Evolutionary conservation across 805 yeast genomes (phyloP).

Genomic region (Kodamaea neixiangensis): DNA sequence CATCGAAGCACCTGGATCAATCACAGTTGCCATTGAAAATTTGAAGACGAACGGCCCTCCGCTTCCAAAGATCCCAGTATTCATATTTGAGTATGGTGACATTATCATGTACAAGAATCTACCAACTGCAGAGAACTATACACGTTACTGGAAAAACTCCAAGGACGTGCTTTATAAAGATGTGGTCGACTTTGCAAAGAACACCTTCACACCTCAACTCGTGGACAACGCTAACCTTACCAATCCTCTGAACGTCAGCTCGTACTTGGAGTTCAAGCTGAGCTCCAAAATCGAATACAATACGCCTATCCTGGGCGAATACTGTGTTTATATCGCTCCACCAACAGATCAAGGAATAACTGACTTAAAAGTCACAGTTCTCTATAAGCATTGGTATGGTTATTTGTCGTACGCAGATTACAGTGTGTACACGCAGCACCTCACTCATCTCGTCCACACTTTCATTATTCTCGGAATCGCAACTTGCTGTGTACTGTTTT

Average conservation of each 20-base stretch:
- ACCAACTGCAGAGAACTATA: slow-evolving; percentile 18
- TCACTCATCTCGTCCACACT: slow-evolving; percentile 17
- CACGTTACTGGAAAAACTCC: neutral
- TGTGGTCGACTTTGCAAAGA: slow-evolving; percentile 15
- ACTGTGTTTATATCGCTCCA: slow-evolving; percentile 34
- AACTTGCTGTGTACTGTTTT: slow-evolving; percentile 20
- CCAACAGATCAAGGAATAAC: slow-evolving; percentile 15
- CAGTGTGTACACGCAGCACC: slow-evolving; percentile 17
- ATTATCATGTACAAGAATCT: slow-evolving; percentile 20
- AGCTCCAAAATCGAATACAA: neutral
- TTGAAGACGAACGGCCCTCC: neutral
- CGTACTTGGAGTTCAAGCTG: slow-evolving; percentile 1
- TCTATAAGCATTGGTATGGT: slow-evolving; percentile 26
- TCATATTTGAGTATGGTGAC: slow-evolving; percentile 26
- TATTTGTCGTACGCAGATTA: slow-evolving; percentile 22
- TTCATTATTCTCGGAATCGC: slow-evolving; percentile 20
- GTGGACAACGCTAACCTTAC: neutral
- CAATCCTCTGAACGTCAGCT: neutral
- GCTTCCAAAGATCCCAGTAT: slow-evolving; percentile 21
- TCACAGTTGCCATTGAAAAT: neutral
- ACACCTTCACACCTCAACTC: slow-evolving; percentile 12
- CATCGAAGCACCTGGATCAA: neutral
- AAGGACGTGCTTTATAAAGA: slow-evolving; percentile 12
- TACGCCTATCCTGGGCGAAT: slow-evolving; percentile 20
- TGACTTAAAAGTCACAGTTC: slow-evolving; percentile 19